These are phyloP conservation scores for Russula compacta DNA, from an alignment of 768 basidiomycete genomes.

Conservation along the genomic window DNA sequence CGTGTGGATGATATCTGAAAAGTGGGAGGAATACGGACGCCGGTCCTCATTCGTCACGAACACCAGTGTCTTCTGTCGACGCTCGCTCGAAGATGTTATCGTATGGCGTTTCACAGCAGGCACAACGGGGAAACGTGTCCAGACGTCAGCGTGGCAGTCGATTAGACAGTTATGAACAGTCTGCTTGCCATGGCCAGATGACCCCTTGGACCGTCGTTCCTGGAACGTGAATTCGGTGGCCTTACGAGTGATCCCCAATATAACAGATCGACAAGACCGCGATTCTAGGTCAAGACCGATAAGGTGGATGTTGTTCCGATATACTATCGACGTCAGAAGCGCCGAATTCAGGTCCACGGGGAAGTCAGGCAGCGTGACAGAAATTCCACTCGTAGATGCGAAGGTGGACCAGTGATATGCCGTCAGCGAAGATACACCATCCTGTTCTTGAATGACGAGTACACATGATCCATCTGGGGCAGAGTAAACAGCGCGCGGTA, in stretches of 20 bases:
- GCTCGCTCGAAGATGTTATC: conserved; percentile 19
- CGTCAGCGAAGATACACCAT: conserved; percentile 20
- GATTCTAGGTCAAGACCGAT: conserved; percentile 31
- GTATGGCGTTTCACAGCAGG: conserved; percentile 4
- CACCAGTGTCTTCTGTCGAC: conserved; percentile 29
- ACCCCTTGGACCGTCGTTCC: conserved; percentile 29
- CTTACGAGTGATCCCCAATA: conserved; percentile 45
- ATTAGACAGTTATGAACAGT: conserved; percentile 34
- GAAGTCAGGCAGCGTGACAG: conserved; percentile 27
- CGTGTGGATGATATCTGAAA: conserved; percentile 33
- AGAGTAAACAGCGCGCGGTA: conserved; percentile 33
- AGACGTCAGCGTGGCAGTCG: conserved; percentile 8
- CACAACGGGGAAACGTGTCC: conserved; percentile 13
- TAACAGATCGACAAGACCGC: conserved; percentile 34
- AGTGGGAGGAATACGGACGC: conserved; percentile 34
- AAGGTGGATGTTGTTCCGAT: conserved; percentile 35
- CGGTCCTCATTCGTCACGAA: conserved; percentile 37
- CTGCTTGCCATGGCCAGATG: conserved; percentile 14
- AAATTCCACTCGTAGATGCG: conserved; percentile 39
- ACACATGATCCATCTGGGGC: conserved; percentile 50
- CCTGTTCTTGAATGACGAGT: conserved; percentile 27
- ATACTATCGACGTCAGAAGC: conserved; percentile 38
- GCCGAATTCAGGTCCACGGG: conserved; percentile 19
- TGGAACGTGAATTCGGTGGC: conserved; percentile 49
- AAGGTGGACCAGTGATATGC: conserved; percentile 52